Evolutionary conservation across 176 grass and related monocot genomes (phyloP), one percentile per base, ranked within the genome.

Genomic region (Musa itinerans): DNA sequence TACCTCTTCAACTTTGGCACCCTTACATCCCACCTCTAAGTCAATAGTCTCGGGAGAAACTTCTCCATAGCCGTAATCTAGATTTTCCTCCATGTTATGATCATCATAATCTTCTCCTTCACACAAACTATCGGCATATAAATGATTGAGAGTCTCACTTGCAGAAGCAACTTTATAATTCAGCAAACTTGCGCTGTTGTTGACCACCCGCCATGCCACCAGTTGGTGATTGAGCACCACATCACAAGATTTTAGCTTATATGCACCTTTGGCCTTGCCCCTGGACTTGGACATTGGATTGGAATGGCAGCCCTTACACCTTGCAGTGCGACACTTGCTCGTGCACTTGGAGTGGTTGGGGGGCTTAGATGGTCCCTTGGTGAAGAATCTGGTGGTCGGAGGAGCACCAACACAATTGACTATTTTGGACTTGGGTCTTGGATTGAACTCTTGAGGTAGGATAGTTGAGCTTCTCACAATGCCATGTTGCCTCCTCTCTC

Each of bases 291-390:
- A 69, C 3, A 11, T 27, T 0, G 83, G 78, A 0, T 24, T 52
- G 2, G 27, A 34, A 24, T 20, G 72, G 54, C 83, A 81, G 8
- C 52, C 71, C 51, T 58, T 8, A 34, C 83, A 85, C 78, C 29
- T 54, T 19, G 65, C n/a, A 4, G 15, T 63, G 43, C 54, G 53
- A 72, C 78, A 85, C 52, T 69, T 65, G 17, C 78, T 43, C 3
- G 78, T 85, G 71, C 70, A 76, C 69, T 85, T 80, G 25, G 71
- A 85, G 54, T 80, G 83, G 29, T 85, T 85, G 53, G 78, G 81
- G 29, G 71, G 83, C 74, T 66, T 85, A 24, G 78, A 52, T 8
- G 72, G 57, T 48, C 53, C 83, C 23, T 71, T 85, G 2, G 72
- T 65, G 50, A 85, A 85, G 9, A 54, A 29, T 14, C 64, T 63